Conservation (phyloP, 352 stramenopile species). For the Globisporangium alternatum region DNA sequence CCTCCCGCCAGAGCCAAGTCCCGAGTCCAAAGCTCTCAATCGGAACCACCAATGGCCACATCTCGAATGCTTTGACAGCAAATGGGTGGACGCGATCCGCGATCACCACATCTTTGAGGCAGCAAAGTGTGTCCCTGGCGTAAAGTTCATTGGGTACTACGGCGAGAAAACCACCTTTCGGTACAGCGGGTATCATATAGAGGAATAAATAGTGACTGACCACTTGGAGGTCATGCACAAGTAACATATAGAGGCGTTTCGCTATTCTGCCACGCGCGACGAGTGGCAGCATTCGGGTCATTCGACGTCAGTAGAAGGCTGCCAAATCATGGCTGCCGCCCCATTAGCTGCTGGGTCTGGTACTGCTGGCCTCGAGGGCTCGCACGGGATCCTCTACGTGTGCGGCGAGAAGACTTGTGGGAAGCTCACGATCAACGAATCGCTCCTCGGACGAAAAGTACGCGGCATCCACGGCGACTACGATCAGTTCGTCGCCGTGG, state of each 20-base stretch:
- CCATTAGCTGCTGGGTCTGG: neutral
- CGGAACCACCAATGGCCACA: slow-evolving; percentile 8
- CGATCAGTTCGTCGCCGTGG: slow-evolving; percentile 46
- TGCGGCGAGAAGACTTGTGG: slow-evolving; percentile 39
- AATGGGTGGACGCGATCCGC: slow-evolving; percentile 21
- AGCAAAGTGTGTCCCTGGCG: neutral
- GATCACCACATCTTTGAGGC: slow-evolving; percentile 18
- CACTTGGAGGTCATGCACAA: neutral
- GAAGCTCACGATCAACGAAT: slow-evolving; percentile 23
- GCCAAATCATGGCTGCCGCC: neutral
- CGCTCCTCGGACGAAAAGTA: slow-evolving; percentile 44
- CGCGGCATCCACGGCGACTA: slow-evolving; percentile 47
- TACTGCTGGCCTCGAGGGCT: slow-evolving; percentile 25
- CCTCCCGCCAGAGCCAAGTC: neutral
- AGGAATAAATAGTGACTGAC: neutral
- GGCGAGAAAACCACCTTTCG: slow-evolving; percentile 14
- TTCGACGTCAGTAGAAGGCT: neutral
- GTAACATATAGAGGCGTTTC: neutral
- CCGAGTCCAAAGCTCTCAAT: neutral
- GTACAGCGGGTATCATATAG: neutral
- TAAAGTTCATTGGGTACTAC: slow-evolving; percentile 23
- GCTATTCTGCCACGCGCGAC: neutral
- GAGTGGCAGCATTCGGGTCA: neutral
- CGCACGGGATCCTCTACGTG: slow-evolving; percentile 46
- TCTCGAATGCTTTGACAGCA: slow-evolving; percentile 23